Evolutionary conservation across 345 rosid genomes (phyloP).

Genomic region (Eucalyptus marginata): DNA sequence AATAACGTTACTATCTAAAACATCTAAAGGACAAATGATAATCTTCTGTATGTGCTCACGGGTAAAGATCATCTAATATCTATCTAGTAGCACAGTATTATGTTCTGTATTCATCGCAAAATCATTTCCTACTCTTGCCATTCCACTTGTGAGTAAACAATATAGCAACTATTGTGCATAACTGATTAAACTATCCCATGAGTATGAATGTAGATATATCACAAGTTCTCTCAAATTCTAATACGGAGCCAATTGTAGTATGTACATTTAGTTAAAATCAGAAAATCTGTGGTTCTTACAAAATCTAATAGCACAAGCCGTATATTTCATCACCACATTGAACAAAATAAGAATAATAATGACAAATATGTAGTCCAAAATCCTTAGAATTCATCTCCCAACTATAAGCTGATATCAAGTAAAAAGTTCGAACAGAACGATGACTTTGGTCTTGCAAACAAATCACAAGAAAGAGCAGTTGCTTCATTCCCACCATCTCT

Average conservation of each 20-base stretch:
- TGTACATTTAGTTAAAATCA: not conserved
- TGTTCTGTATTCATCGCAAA: too few relatives aligned
- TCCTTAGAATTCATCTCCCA: too few relatives aligned
- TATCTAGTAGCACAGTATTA: too few relatives aligned
- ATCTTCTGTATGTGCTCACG: not conserved
- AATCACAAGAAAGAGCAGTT: too few relatives aligned
- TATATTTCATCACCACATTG: not conserved
- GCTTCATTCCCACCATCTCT: too few relatives aligned
- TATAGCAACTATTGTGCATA: not conserved
- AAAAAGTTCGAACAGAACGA: too few relatives aligned
- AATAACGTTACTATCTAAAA: not conserved
- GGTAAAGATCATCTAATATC: not conserved
- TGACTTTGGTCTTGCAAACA: too few relatives aligned
- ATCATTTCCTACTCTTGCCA: not conserved
- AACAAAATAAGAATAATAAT: too few relatives aligned
- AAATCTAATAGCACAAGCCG: not conserved
- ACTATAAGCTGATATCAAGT: too few relatives aligned
- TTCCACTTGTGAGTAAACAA: not conserved
- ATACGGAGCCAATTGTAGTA: not conserved
- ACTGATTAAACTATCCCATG: not conserved
- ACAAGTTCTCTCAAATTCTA: not conserved
- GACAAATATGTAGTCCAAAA: too few relatives aligned
- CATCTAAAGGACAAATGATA: not conserved
- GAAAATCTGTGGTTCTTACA: not conserved
- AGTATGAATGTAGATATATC: not conserved